Evolutionary conservation across 257 asterid species (phyloP), one percentile per base, ranked within the genome.

Genomic region (Gentiana straminea): DNA sequence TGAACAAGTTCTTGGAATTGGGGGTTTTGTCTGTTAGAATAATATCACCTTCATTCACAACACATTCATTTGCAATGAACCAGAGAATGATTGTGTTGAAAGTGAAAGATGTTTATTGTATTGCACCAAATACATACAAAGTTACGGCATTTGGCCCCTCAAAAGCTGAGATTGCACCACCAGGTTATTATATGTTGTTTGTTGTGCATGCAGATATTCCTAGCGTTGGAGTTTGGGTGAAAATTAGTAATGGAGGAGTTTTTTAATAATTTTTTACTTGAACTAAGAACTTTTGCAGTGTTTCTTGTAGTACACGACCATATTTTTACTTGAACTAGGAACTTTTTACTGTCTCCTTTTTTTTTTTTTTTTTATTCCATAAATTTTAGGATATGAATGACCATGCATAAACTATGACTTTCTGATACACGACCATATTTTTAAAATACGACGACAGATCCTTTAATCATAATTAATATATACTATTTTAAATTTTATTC

Each of bases 51-150:
- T 58, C 93, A 47, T 83, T 86, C 52, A 81, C 70, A 13, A 86
- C 91, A 2, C 94, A 82, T 70, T 70, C 86, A 1, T 72, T 75
- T 58, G 78, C 89, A 7, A 80, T 80, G 93, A 86, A 75, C 36
- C 95, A 83, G 64, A 77, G 95, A 74, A 77, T 86, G 87, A 75
- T 82, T 53, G 77, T 81, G 62, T 61, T 86, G 39, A 73, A 63
- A 58, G 52, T 62, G 35, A 60, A 6, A 38, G 57, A 61, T 57
- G 58, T 75, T 41, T 52, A 63, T 35, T 7, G 49, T 49, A 35
- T 65, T 1, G 70, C 67, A 0, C 3, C 52, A 0, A 53, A 51
- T 7, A 45, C 57, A 0, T 76, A 72, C 35, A 15, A 4, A n/a
- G 60, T 71, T 13, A 48, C 39, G 7, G 76, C 73, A 0, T 7